Base-by-base conservation (phyloP, 179 eudicot genomes). In the Corrigiola litoralis region DNA sequence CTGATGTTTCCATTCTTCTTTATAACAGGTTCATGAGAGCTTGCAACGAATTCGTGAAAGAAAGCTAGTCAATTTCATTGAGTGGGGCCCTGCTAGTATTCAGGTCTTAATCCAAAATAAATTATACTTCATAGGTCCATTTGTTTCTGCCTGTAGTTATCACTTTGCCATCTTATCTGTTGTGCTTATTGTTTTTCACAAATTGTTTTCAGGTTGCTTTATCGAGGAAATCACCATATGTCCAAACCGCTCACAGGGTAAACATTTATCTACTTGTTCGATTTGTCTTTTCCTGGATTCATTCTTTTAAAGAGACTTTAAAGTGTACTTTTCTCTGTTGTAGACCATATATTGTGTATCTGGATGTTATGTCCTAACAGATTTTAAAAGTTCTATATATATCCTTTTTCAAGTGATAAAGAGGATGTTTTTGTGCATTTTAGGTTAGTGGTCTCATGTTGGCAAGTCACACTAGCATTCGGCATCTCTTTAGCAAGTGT, bases 21-120 rank as follows among this genome's bases (percentile, higher is more conserved):
- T 32, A 28, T n/a, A n/a, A 36, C 76, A 92, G 98, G 97, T 92
- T 62, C 99, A 94, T 74, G 96, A 94, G 76, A 94, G 99, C 75
- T 71, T 94, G 82, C 99, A 94, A 77, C 87, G 99, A 77, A 94
- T 91, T 63, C 95, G 97, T 58, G 99, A 94, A 77, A 86, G 99
- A 65, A 94, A 91, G 81, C 95, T 94, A 58, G 99, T 94, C 46
- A 88, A 94, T 72, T 94, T 94, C 80, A 94, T 94, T 72, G 99
- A 94, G 63, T 94, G 99, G 99, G 99, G 99, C 32, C 99, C 99
- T 64, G 99, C 99, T 61, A 94, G 99, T 82, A 94, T 90, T 72
- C 99, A 94, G 96, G 99, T 82, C 55, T 64, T 63, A 32, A 49
- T 52, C 31, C 8, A 7, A 44, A 7, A 20, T 18, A 28, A 21